phyloP scores from a whole-genome alignment of 768 basidiomycete genomes.

The Collybia mongolica region DNA sequence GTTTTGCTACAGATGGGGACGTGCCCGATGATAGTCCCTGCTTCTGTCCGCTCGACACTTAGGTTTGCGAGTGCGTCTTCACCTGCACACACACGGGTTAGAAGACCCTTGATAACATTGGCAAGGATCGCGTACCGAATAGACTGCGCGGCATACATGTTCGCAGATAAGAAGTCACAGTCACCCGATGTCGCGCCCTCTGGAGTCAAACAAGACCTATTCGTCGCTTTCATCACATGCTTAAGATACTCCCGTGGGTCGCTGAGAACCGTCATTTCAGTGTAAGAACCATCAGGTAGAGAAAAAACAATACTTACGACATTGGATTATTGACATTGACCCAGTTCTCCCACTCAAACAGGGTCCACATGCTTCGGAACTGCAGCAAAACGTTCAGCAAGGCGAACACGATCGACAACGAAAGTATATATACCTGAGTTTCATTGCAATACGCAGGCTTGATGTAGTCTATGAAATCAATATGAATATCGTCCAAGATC shows the following conservation, averaged over 20 bases:
- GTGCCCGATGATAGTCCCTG: slow-evolving; percentile 84
- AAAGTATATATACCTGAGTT: slow-evolving; percentile 61
- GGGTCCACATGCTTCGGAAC: slow-evolving; percentile 99
- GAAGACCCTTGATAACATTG: too few species aligned
- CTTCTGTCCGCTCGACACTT: slow-evolving; percentile 84
- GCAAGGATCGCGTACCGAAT: slow-evolving; percentile 65
- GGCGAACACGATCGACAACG: not conserved
- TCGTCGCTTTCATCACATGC: slow-evolving; percentile 95
- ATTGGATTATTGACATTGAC: slow-evolving; percentile 89
- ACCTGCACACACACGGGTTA: slow-evolving; percentile 42
- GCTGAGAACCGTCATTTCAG: slow-evolving; percentile 31
- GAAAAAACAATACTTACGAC: slow-evolving; percentile 50
- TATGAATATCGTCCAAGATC: slow-evolving; percentile 94
- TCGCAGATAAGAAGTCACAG: slow-evolving; percentile 95
- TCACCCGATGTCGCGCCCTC: slow-evolving; percentile 94
- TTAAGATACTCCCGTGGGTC: slow-evolving; percentile 87
- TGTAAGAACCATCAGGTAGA: too few species aligned
- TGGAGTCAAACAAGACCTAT: slow-evolving; percentile 96
- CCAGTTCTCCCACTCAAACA: slow-evolving; percentile 99
- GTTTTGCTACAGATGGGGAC: slow-evolving; percentile 97
- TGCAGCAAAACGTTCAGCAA: slow-evolving; percentile 25
- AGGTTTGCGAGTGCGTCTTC: slow-evolving; percentile 97
- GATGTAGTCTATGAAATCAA: slow-evolving; percentile 99
- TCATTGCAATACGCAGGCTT: slow-evolving; percentile 96
- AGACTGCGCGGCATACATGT: slow-evolving; percentile 94